Evolutionary conservation across 2,329 filamentous ascomycete species (phyloP), one percentile per base, ranked within the genome.

Genomic region (Microsporum audouinii): DNA sequence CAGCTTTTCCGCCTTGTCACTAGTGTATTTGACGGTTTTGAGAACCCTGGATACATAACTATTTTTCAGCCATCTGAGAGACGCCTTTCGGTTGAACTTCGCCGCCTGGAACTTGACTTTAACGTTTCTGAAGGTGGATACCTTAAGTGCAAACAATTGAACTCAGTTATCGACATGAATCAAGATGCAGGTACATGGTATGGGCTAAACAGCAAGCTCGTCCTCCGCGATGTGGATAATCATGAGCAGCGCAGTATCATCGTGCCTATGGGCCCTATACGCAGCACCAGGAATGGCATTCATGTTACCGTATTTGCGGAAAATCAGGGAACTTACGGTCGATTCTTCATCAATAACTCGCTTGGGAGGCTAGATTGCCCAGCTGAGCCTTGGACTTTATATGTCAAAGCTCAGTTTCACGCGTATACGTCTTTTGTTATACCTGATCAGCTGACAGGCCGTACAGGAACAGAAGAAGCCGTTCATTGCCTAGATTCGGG

Each of bases 21-120:
- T 0, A 61, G 60, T 0, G 77, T 82, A 0, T 84, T 87, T 56
- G 23, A 66, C 0, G 66, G 72, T 0, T 86, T 86, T 45, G 82
- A 84, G 63, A 49, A 71, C 1, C 67, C 69, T 0, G 65, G 65
- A 0, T 64, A 77, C 1, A 69, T 85, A 31, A 76, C 74, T 0
- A 71, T 84, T 0, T 81, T 67, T 38, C 80, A 85, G 60, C 76
- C 79, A 0, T n/a, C 57, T 2, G 5, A 5, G 2, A 36, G 59
- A 27, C 36, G 23, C 6, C 33, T 80, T 1, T 66, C 75, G 0
- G 70, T 81, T 1, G 71, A 77, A 1, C 62, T 85, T 0, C 79
- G 80, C 0, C 71, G 77, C 1, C 67, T 82, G 0, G 73, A 76
- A 3, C 69, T 84, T 0, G 72, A 73, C 0, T 86, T 85, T 61